Conservation (phyloP, 352 stramenopile genomes). For the Pythium vanterpoolii region DNA sequence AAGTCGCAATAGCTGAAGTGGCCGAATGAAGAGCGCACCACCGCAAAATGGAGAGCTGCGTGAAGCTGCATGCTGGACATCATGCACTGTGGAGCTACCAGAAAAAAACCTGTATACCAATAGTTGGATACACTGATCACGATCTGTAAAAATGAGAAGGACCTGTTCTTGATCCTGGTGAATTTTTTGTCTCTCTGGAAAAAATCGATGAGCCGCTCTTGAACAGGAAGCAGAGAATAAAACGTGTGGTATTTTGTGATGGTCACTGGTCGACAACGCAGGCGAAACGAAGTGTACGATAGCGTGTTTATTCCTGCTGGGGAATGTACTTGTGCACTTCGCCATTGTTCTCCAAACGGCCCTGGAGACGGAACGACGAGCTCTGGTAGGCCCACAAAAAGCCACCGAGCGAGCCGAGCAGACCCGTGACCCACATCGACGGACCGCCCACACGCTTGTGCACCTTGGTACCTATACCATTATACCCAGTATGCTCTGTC, state of each 20-base stretch:
- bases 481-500: neutral
- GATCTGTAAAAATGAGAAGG: too few relatives aligned
- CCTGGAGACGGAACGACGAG: constrained; percentile 77
- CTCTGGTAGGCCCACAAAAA: constrained; percentile 83
- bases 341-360: constrained; percentile 54
- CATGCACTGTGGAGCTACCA: neutral
- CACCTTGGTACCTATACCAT: constrained; percentile 46
- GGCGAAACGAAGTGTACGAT: neutral
- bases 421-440: constrained; percentile 72
- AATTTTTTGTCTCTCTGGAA: too few relatives aligned
- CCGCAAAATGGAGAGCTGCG: constrained; percentile 10
- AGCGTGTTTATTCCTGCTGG: constrained; percentile 25
- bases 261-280: neutral
- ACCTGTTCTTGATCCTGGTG: too few relatives aligned
- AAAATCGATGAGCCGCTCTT: too few relatives aligned
- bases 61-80: neutral
- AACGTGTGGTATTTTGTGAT: neutral
- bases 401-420: constrained; percentile 71
- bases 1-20: constrained; percentile 18
- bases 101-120: too few relatives aligned
- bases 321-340: constrained; percentile 67
- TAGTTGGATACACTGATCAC: too few relatives aligned
- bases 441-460: constrained; percentile 57
- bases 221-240: neutral
- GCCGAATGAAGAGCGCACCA: neutral